Base-by-base conservation (phyloP, 2,329 filamentous ascomycete species). In the Fusarium setosum region DNA sequence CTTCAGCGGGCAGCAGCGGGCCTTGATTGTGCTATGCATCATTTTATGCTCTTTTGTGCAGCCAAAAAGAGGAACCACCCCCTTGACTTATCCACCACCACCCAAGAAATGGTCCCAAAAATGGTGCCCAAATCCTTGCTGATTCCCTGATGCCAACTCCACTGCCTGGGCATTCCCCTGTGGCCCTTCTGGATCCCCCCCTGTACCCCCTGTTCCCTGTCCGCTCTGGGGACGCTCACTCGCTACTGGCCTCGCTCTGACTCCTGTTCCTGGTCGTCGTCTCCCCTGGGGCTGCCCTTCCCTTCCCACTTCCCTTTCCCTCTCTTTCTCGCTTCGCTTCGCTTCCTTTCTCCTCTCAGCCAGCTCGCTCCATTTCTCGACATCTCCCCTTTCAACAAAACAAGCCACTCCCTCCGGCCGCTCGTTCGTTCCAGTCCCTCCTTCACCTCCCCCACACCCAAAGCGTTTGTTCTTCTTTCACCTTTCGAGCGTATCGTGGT, bases 401-500 rank as follows among this genome's bases (percentile, higher is more conserved):
- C 75, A 76, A 75, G 71, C 71, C 75, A 71, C 74, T 77, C 74
- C 73, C 74, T 76, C 73, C 59, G 62, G 71, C 63, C 74, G 68
- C 74, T 67, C 74, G 56, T 56, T 79, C 77, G 77, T 79, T 80
- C 76, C 76, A 79, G 77, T 79, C 77, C 70, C 73, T 78, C 77
- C 64, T 77, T 77, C 74, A 73, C 63, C 63, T 68, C 65, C 66
- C 68, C 67, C 68, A 70, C 70, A 72, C 71, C 62, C 67, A 65
- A 65, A 72, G 68, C 71, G 63, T 70, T 66, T 69, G 63, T 61
- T 67, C 62, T 66, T 71, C 40, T 44, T 50, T 61, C 38, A 48
- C 31, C 35, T 60, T 45, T 53, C 52, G 60, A 63, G 68, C 65
- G 59, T 65, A 65, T 58, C 57, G 67, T 59, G 58, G 59, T 63